phyloP scores from a whole-genome alignment of 2,329 filamentous ascomycete species.

The Xylaria sp. region DNA sequence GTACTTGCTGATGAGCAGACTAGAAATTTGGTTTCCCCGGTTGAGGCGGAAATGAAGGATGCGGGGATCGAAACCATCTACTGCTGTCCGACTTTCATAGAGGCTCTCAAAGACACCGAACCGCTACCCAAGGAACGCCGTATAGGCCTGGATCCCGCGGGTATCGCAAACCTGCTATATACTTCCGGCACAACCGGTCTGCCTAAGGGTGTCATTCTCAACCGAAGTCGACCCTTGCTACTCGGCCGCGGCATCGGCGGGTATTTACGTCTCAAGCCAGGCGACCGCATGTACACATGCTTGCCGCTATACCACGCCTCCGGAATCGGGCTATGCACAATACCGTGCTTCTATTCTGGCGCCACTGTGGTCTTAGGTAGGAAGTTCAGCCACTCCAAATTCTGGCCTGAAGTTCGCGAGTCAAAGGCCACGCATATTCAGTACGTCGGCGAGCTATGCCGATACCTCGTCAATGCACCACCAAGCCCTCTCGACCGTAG shows the following conservation, averaged over 20 bases:
- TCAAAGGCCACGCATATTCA: conserved; percentile 74
- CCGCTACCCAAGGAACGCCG: conserved; percentile 67
- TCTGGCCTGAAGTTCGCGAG: conserved; percentile 77
- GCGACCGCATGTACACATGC: conserved; percentile 76
- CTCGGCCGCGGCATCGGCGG: conserved; percentile 34
- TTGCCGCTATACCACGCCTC: conserved; percentile 84
- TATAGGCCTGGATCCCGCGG: conserved; percentile 59
- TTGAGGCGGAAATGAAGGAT: conserved; percentile 65
- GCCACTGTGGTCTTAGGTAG: conserved; percentile 69
- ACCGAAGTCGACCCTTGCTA: conserved; percentile 53
- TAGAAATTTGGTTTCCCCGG: conserved; percentile 65
- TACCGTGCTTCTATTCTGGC: conserved; percentile 60
- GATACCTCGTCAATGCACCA: conserved; percentile 77
- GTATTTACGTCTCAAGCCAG: conserved; percentile 41
- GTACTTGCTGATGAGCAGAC: conserved; percentile 68
- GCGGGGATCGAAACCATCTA: conserved; percentile 65
- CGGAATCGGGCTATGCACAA: conserved; percentile 66
- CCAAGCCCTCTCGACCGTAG: conserved; percentile 67
- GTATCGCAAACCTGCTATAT: conserved; percentile 72
- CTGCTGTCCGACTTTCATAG: conserved; percentile 60
- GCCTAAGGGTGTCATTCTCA: conserved; percentile 75
- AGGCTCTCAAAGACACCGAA: conserved; percentile 55
- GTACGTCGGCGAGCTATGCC: conserved; percentile 81
- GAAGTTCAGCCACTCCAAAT: conserved; percentile 74
- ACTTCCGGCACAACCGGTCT: conserved; percentile 81